phyloP scores from a whole-genome alignment of 2,329 filamentous ascomycete species.

The Rosellinia necatrix region DNA sequence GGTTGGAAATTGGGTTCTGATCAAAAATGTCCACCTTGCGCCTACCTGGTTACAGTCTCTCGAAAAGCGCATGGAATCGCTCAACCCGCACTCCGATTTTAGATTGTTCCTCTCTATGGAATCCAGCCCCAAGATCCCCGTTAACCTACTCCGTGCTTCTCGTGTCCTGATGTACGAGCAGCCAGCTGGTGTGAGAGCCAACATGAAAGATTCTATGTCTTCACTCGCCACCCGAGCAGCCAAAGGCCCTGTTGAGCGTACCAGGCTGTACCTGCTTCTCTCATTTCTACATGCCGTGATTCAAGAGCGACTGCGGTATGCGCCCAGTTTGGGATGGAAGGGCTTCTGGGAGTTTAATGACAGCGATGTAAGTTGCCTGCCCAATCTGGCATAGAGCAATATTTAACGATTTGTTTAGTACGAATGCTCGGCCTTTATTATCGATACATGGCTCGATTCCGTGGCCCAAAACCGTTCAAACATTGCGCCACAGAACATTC shows the following conservation, averaged over 20 bases:
- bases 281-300: conserved; percentile 96
- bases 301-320: conserved; percentile 92
- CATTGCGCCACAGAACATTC: conserved; percentile 89
- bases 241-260: conserved; percentile 88
- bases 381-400: background rate
- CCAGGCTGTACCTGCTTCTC: conserved; percentile 85
- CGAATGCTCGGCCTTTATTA: conserved; percentile 94
- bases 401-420: conserved; percentile 62
- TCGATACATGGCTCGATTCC: conserved; percentile 90
- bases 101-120: conserved; percentile 98
- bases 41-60: conserved; percentile 96
- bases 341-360: conserved; percentile 99
- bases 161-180: conserved; percentile 98
- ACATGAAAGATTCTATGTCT: conserved; percentile 97
- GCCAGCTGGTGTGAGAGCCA: conserved; percentile 91
- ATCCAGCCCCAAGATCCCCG: conserved; percentile 92
- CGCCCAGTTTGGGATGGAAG: conserved; percentile 94
- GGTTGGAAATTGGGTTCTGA: conserved; percentile 90
- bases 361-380: conserved; percentile 78
- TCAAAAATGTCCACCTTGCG: conserved; percentile 98
- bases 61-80: conserved; percentile 93
- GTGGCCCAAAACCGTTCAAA: conserved; percentile 87
- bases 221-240: conserved; percentile 75
- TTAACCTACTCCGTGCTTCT: conserved; percentile 91
- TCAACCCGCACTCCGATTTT: conserved; percentile 93